Conservation (phyloP, 1,139 yeast species). For the Geotrichum siamense region DNA sequence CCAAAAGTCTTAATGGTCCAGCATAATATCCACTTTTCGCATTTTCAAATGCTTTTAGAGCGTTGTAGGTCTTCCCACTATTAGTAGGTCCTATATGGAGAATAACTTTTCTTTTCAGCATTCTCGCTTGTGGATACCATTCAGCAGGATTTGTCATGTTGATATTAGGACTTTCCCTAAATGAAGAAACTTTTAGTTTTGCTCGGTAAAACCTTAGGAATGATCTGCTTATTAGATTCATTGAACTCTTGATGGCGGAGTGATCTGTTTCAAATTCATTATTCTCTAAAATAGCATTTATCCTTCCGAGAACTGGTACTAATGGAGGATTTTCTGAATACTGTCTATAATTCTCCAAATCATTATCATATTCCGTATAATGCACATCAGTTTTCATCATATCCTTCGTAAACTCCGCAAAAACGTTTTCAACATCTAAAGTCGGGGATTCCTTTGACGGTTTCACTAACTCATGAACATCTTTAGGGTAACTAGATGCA, state of each 20-base stretch:
- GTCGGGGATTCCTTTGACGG: neutral
- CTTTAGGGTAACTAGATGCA: neutral
- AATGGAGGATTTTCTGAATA: conserved; percentile 18
- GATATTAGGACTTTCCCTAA: conserved; percentile 10
- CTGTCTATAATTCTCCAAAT: conserved; percentile 3
- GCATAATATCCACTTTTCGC: conserved; percentile 86
- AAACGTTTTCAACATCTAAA: conserved; percentile 3
- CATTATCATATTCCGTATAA: conserved; percentile 16
- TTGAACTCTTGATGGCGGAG: neutral
- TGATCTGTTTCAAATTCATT: conserved; percentile 4
- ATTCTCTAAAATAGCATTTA: conserved; percentile 15
- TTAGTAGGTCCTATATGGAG: conserved; percentile 98
- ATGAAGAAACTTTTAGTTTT: conserved; percentile 9
- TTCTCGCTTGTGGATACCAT: conserved; percentile 85
- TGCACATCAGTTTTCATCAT: conserved; percentile 5
- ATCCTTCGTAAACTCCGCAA: conserved; percentile 11
- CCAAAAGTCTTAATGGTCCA: conserved; percentile 85
- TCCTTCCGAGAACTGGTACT: conserved; percentile 15
- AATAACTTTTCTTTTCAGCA: conserved; percentile 65
- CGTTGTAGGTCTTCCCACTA: conserved; percentile 89
- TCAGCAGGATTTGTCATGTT: conserved; percentile 49
- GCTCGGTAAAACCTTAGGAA: conserved; percentile 17
- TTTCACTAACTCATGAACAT: conserved; percentile 3
- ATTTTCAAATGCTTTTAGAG: conserved; percentile 58
- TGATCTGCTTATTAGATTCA: conserved; percentile 8